Percentiles rank a stretch among this genome's conserved stretches.
Conservation (phyloP, 1,139 yeast genomes). For the Debaryomyces udenii region DNA sequence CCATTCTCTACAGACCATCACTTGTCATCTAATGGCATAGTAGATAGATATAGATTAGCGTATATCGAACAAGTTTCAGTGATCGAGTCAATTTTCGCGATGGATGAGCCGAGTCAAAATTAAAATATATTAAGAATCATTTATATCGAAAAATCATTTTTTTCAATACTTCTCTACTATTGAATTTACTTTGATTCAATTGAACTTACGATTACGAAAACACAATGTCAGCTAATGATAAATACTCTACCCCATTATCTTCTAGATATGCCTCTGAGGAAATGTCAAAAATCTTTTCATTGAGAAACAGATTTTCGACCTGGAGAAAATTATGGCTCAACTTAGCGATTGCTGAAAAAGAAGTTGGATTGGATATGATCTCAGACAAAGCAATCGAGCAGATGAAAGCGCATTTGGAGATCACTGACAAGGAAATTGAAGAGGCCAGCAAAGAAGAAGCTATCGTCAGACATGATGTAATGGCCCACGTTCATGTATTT, state of each 20-base stretch:
- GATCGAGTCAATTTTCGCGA: slow-evolving; percentile 8
- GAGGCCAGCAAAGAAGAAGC: slow-evolving; percentile 94
- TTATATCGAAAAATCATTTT: neutral
- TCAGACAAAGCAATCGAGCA: slow-evolving; percentile 90
- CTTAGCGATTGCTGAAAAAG: slow-evolving; percentile 93
- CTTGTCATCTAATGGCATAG: too few relatives aligned
- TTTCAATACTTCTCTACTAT: neutral
- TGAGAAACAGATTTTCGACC: slow-evolving; percentile 92
- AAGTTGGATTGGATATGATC: slow-evolving; percentile 81
- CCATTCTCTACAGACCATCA: too few relatives aligned
- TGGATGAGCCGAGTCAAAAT: slow-evolving; percentile 9
- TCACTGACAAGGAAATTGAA: slow-evolving; percentile 90
- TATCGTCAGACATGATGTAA: slow-evolving; percentile 97
- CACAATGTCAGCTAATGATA: slow-evolving; percentile 53
- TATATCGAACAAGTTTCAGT: neutral
- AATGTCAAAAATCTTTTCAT: slow-evolving; percentile 90
- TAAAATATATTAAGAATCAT: neutral
- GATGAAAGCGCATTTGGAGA: slow-evolving; percentile 73
- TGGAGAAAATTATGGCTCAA: slow-evolving; percentile 98
- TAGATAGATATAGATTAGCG: too few relatives aligned
- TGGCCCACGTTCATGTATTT: slow-evolving; percentile 98
- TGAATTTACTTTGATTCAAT: neutral
- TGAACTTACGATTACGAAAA: neutral
- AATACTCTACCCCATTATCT: slow-evolving; percentile 88
- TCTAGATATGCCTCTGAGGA: slow-evolving; percentile 97